Evolutionary conservation across 2,329 filamentous ascomycete species (phyloP), one percentile per base, ranked within the genome.

Genomic region (Nemania serpens): DNA sequence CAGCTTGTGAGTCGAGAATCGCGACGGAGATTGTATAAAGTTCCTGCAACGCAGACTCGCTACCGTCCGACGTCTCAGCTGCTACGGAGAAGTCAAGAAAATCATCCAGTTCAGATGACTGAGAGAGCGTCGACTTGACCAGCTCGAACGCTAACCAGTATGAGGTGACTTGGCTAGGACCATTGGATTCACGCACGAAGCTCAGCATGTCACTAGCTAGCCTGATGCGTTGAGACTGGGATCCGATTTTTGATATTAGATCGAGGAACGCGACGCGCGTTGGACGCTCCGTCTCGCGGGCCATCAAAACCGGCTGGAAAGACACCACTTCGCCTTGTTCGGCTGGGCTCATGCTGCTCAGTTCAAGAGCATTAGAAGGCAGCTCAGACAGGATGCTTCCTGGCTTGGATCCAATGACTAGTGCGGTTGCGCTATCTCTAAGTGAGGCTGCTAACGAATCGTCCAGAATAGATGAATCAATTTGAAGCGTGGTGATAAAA

Each of bases 81-180:
- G 77, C 61, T 5, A 76, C 76, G 73, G 82, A 79, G 12, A 84
- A 76, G 68, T 88, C 84, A 7, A 96, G 75, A 41, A 95, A 86
- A 41, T 88, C 84, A 59, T 91, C 87, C 4, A 91, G 73, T 6
- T 84, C 83, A 1, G 81, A 77, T 15, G 81, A 79, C 1, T 79
- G 75, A 3, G 76, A 73, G 17, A 85, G 77, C 7, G 82, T 79
- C 3, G 84, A 81, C 69, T 88, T 87, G 9, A 93, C 75, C 1
- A 94, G 81, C 66, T 90, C 86, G 58, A 93, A 85, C 0, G 90
- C 84, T 2, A 97, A 79, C 93, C 93, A 97, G 68, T 91, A 90
- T 2, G 88, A 86, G 12, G 91, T 86, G 25, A 94, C 75, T 64
- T 88, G 84, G 37, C 80, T 79, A 17, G 85, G 79, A 0, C 85